phyloP scores from a whole-genome alignment of 169 alveolate genomes.

The Amoebophrya sp. region DNA sequence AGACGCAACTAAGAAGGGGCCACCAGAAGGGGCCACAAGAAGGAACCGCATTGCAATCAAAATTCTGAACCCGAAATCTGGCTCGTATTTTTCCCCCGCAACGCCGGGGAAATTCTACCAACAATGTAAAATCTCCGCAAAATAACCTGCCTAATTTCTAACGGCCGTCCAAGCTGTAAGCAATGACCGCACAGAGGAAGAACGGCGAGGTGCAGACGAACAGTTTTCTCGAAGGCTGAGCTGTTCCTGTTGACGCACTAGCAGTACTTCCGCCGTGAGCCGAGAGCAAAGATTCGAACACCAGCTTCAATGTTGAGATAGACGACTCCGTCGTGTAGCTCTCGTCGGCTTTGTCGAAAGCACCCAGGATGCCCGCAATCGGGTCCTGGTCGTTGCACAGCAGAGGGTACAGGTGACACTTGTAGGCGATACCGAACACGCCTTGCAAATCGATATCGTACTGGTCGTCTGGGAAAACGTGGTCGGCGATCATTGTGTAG shows the following conservation, averaged over 20 bases:
- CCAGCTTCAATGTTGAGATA: not conserved
- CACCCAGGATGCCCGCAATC: not conserved
- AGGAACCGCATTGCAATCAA: no score
- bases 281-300: not conserved
- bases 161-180: no score
- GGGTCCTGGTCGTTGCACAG: conserved; percentile 11
- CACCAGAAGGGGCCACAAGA: no score
- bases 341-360: conserved; percentile 2
- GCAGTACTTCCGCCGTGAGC: not conserved
- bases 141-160: no score
- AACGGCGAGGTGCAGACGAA: conserved; percentile 17
- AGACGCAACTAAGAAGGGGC: no score
- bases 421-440: not conserved
- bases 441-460: not conserved
- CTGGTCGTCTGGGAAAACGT: not conserved
- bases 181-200: conserved; percentile 7
- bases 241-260: no score
- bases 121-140: no score
- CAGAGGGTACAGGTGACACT: not conserved
- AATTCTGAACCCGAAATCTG: no score
- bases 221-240: no score
- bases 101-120: no score
- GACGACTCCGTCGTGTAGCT: not conserved
- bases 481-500: conserved; percentile 5
- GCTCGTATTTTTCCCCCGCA: no score